Evolutionary conservation across 805 yeast species (phyloP).

Genomic region (fission yeast (Schizosaccharomyces pombe)): DNA sequence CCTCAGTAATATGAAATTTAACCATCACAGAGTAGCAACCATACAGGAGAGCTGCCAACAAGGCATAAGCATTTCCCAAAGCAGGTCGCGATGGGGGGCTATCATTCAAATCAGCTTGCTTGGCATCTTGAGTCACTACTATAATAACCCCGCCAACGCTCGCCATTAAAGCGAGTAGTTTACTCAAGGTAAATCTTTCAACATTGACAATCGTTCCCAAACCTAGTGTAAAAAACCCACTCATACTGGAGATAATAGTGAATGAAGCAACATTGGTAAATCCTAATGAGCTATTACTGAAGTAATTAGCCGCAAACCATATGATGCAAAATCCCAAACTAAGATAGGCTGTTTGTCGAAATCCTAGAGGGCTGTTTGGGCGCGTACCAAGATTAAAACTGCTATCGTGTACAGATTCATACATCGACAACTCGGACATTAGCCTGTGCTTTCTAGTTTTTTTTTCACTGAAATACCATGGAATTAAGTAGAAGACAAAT

Average conservation of each 20-base stretch:
- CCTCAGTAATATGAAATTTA: slow-evolving; percentile 49
- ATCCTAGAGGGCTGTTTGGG: neutral
- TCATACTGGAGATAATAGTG: slow-evolving; percentile 75
- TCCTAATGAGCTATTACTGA: slow-evolving; percentile 65
- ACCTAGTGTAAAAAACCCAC: slow-evolving; percentile 74
- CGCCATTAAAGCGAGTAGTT: slow-evolving; percentile 43
- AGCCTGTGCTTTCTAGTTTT: neutral
- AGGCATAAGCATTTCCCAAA: slow-evolving; percentile 57
- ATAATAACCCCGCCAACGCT: slow-evolving; percentile 60
- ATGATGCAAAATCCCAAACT: slow-evolving; percentile 63
- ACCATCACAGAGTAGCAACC: slow-evolving; percentile 75
- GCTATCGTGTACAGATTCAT: neutral
- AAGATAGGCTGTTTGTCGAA: slow-evolving; percentile 41
- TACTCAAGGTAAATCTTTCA: slow-evolving; percentile 41
- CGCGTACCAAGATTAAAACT: neutral
- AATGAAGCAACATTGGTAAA: slow-evolving; percentile 88
- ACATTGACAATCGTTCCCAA: slow-evolving; percentile 53
- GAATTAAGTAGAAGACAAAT: slow-evolving; percentile 50
- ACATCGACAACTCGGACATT: neutral
- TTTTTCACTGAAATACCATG: neutral
- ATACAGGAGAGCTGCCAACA: slow-evolving; percentile 69
- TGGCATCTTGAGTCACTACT: slow-evolving; percentile 47
- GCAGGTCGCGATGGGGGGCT: slow-evolving; percentile 13
- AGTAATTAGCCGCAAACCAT: slow-evolving; percentile 79
- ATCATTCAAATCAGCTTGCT: slow-evolving; percentile 12